Evolutionary conservation across 441 rosid species (phyloP).

Genomic region (Erodium moschatum): DNA sequence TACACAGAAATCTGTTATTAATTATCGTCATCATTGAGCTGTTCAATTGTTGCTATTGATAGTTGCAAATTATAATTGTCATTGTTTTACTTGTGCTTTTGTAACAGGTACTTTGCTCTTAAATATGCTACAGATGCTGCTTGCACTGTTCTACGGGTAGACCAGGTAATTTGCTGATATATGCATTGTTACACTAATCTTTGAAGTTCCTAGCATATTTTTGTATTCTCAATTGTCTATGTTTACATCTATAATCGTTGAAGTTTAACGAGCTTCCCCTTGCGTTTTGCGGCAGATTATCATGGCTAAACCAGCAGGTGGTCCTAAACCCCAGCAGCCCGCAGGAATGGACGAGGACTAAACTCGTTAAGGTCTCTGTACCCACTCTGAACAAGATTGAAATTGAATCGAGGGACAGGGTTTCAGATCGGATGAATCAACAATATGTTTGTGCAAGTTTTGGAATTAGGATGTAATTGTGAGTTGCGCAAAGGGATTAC

Average conservation of each 20-base stretch:
- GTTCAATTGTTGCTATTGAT: neutral
- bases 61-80: neutral
- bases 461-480: conserved; percentile 5
- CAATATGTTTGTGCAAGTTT: conserved; percentile 6
- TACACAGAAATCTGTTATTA: neutral
- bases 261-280: conserved; percentile 11
- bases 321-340: conserved; percentile 79
- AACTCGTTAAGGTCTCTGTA: conserved; percentile 6
- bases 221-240: neutral
- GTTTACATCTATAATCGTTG: neutral
- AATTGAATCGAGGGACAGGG: conserved; percentile 1
- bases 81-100: conserved; percentile 9
- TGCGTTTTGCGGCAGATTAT: conserved; percentile 64
- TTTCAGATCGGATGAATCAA: neutral
- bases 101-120: conserved; percentile 71
- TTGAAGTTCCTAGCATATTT: neutral
- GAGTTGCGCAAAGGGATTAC: conserved; percentile 2
- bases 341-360: conserved; percentile 88
- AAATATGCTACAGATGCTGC: conserved; percentile 96
- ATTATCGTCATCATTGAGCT: neutral
- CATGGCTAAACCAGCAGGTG: conserved; percentile 99
- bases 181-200: neutral
- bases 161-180: conserved; percentile 52
- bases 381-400: neutral
- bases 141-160: conserved; percentile 93